Percentiles rank a stretch among this genome's conserved stretches.
These are phyloP conservation scores for Colletotrichum sp. DNA, from an alignment of 2,329 filamentous ascomycete genomes.

Conservation along the genomic window DNA sequence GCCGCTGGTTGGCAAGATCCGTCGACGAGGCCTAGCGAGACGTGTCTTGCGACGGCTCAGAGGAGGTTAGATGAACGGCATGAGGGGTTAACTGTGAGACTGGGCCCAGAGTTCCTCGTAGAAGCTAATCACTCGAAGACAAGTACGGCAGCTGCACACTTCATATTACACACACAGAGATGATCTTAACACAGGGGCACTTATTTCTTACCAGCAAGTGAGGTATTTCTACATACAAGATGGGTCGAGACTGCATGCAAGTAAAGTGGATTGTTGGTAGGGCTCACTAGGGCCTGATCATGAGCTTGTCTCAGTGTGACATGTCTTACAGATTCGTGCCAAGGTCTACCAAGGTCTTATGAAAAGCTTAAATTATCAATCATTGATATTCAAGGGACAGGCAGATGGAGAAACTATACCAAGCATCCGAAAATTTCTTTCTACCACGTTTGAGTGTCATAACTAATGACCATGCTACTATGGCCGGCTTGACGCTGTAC, in stretches of 20 bases:
- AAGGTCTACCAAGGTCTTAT: neutral
- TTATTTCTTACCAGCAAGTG: rapidly evolving
- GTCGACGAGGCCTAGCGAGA: neutral
- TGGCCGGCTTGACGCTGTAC: too few species aligned
- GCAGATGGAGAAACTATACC: neutral
- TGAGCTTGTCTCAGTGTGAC: neutral
- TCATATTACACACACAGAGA: neutral
- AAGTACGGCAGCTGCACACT: neutral
- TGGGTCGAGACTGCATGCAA: too few species aligned
- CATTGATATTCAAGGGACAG: neutral
- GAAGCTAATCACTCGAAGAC: neutral
- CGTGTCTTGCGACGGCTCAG: neutral
- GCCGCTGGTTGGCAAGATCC: neutral
- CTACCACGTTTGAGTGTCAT: neutral
- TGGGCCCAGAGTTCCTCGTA: neutral
- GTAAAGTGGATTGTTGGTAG: neutral
- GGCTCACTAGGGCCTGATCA: neutral
- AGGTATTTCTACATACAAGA: too few species aligned
- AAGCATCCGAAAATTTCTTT: rapidly evolving
- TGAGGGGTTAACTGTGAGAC: rapidly evolving
- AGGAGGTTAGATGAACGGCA: rapidly evolving
- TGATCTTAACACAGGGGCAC: neutral
- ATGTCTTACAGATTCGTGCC: neutral
- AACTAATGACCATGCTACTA: rapidly evolving
- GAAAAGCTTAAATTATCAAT: neutral